Percentiles rank a stretch among this genome's conserved stretches.
Evolutionary conservation across 805 yeast species (phyloP).

Genomic region (Kluyveromyces dobzhanskii): DNA sequence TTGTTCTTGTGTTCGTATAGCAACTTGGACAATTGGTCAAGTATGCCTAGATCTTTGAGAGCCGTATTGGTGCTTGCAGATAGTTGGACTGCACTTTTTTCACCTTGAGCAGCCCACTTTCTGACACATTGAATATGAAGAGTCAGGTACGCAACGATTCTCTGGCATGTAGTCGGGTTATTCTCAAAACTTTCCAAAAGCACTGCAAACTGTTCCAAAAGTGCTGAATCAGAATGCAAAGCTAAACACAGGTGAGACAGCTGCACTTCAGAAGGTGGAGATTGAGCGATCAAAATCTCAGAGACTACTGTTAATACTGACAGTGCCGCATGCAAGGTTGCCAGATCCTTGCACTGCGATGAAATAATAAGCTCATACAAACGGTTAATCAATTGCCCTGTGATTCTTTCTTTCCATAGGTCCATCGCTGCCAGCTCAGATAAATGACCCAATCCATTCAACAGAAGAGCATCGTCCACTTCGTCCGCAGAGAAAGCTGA

Average conservation of each 20-base stretch:
- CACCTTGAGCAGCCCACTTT: not conserved
- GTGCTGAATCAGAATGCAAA: not conserved
- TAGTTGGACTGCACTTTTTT: not conserved
- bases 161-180: not conserved
- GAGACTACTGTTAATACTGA: not conserved
- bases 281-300: not conserved
- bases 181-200: not conserved
- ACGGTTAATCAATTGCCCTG: not conserved
- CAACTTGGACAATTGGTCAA: conserved; percentile 4
- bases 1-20: conserved; percentile 2
- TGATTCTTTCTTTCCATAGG: not conserved
- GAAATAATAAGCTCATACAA: not conserved
- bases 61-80: conserved; percentile 1
- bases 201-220: not conserved
- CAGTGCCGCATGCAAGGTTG: not conserved
- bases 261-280: not conserved
- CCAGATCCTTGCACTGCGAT: not conserved
- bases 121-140: conserved; percentile 1
- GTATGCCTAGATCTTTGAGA: conserved; percentile 4
- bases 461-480: not conserved
- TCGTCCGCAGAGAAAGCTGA: not conserved
- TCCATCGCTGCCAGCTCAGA: not conserved
- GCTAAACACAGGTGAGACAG: not conserved
- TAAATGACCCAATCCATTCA: conserved; percentile 1
- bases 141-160: not conserved